Percentiles rank a stretch among this genome's conserved stretches.
Conservation (phyloP, 2,329 filamentous ascomycete genomes). For the Beauveria rudraprayagi region DNA sequence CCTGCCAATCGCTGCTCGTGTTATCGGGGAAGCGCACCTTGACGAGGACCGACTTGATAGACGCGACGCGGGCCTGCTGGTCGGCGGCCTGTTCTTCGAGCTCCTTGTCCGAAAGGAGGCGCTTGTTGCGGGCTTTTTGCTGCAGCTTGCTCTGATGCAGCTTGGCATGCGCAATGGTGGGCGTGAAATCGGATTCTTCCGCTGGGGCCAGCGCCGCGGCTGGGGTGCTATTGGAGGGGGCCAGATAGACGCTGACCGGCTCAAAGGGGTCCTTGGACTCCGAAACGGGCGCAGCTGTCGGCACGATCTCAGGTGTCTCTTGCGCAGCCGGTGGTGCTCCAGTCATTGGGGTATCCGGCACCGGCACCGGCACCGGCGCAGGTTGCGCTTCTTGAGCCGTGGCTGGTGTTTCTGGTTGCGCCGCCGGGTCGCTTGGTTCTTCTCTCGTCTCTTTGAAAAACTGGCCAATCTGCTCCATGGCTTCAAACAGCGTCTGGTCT, state of each 20-base stretch:
- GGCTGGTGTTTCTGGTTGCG: constrained; percentile 7
- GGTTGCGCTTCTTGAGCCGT: constrained; percentile 6
- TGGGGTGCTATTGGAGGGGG: constrained; percentile 66
- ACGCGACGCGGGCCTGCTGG: constrained; percentile 56
- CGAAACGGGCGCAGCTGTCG: constrained; percentile 6
- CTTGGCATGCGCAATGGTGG: constrained; percentile 67
- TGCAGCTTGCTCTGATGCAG: constrained; percentile 63
- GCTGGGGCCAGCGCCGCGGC: constrained; percentile 60
- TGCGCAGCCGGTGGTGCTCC: constrained; percentile 2
- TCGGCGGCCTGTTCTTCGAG: constrained; percentile 61
- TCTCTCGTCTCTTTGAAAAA: constrained; percentile 56
- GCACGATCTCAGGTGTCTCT: not conserved
- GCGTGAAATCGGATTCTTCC: constrained; percentile 68
- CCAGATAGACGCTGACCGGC: constrained; percentile 66
- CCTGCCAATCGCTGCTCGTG: constrained; percentile 64
- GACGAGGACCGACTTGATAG: constrained; percentile 61
- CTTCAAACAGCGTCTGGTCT: constrained; percentile 72
- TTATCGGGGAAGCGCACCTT: constrained; percentile 86
- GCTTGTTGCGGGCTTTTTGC: constrained; percentile 58
- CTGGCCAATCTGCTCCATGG: constrained; percentile 70
- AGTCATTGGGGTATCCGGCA: not conserved
- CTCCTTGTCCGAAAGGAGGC: constrained; percentile 76
- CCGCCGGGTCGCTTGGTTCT: constrained; percentile 29
- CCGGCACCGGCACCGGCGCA: not conserved
- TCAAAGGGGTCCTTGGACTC: constrained; percentile 27